phyloP scores from a whole-genome alignment of 495 filamentous ascomycete species.

The Lasiosphaeria miniovina region DNA sequence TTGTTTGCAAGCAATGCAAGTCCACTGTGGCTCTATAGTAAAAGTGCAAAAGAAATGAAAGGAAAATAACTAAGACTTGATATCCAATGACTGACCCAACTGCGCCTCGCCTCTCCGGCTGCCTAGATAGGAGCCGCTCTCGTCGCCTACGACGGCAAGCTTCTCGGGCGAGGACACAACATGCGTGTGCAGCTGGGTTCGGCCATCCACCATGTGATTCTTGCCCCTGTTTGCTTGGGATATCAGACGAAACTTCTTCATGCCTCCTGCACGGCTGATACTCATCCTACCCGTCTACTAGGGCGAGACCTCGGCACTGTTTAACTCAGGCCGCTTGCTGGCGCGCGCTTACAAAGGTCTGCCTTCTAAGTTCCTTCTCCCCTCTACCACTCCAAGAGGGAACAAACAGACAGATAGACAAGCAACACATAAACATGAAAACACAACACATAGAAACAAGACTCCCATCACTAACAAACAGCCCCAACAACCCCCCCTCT shows the following conservation, averaged over 20 bases:
- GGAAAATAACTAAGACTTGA: not conserved
- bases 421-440: too few relatives aligned
- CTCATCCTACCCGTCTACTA: constrained; percentile 26
- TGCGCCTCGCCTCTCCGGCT: not conserved
- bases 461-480: not conserved
- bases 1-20: too few relatives aligned
- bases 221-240: not conserved
- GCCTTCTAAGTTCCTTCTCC: not conserved
- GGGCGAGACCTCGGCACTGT: constrained; percentile 79
- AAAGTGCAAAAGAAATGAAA: not conserved
- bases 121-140: constrained; percentile 69
- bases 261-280: not conserved
- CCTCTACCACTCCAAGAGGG: too few relatives aligned
- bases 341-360: constrained; percentile 61
- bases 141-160: constrained; percentile 64
- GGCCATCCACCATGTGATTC: constrained; percentile 68
- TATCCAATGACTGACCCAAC: too few relatives aligned
- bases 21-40: too few relatives aligned
- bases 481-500: not conserved
- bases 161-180: constrained; percentile 79
- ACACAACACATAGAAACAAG: not conserved
- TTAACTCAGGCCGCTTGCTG: constrained; percentile 73
- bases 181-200: constrained; percentile 76
- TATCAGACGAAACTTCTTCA: not conserved
- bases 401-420: too few relatives aligned